Conservation (phyloP, 306 rosid species). For the Vigna radiata region DNA sequence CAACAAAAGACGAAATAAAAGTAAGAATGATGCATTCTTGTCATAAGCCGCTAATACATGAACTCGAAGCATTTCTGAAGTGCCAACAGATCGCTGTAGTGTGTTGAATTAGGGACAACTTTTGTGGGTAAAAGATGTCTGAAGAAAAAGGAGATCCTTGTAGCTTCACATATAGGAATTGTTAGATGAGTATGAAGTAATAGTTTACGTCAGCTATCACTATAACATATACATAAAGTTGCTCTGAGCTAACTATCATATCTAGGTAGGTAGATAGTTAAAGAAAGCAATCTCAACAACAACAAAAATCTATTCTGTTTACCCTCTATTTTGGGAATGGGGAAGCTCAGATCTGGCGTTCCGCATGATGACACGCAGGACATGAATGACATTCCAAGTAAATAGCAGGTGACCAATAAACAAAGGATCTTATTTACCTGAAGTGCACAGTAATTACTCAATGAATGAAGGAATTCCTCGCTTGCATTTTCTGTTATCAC, state of each 20-base stretch:
- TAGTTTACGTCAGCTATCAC: neutral
- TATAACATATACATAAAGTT: slow-evolving; percentile 21
- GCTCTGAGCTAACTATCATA: slow-evolving; percentile 12
- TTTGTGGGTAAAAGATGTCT: slow-evolving; percentile 19
- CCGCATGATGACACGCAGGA: slow-evolving; percentile 34
- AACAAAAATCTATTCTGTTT: neutral
- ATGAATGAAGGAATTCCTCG: slow-evolving; percentile 85
- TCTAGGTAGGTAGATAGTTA: slow-evolving; percentile 13
- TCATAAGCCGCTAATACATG: slow-evolving; percentile 19
- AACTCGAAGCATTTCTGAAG: slow-evolving; percentile 11
- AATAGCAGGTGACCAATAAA: slow-evolving; percentile 16
- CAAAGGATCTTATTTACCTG: slow-evolving; percentile 66
- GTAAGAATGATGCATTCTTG: slow-evolving; percentile 17
- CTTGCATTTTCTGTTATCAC: slow-evolving; percentile 99
- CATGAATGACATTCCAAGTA: slow-evolving; percentile 11
- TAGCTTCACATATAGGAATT: slow-evolving; percentile 32
- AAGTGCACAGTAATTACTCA: slow-evolving; percentile 98
- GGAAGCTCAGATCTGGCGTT: slow-evolving; percentile 12
- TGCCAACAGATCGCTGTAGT: slow-evolving; percentile 27
- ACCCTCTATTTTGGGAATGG: neutral
- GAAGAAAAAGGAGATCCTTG: slow-evolving; percentile 17
- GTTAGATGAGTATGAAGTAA: slow-evolving; percentile 23
- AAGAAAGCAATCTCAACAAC: slow-evolving; percentile 19
- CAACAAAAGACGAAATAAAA: slow-evolving; percentile 38
- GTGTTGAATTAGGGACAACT: slow-evolving; percentile 19